These are phyloP conservation scores for Calonectria naviculata DNA, from an alignment of 2,329 filamentous ascomycete genomes.

Conservation along the genomic window DNA sequence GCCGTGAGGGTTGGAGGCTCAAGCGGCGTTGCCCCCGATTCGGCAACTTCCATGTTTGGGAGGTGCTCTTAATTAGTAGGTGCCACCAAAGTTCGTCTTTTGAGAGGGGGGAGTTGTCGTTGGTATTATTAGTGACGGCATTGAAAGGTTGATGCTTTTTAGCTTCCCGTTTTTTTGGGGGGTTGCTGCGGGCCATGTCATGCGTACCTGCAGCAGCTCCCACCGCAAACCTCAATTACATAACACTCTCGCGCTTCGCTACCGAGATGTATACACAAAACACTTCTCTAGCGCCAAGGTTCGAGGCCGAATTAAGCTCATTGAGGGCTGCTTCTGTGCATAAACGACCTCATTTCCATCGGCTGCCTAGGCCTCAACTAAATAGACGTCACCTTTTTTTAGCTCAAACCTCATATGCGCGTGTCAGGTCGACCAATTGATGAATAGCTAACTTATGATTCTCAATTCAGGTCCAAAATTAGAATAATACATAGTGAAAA, in stretches of 20 bases:
- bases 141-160: neutral
- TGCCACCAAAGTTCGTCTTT: neutral
- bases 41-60: neutral
- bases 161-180: neutral
- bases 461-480: neutral
- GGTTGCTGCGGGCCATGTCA: neutral
- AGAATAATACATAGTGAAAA: no score
- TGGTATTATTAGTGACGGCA: neutral
- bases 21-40: conserved; percentile 57
- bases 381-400: neutral
- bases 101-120: neutral
- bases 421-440: no score
- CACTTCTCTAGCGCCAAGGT: neutral
- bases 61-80: neutral
- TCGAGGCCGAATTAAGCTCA: neutral
- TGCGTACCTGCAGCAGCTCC: neutral
- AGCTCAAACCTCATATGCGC: neutral
- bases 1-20: conserved; percentile 61
- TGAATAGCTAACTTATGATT: neutral
- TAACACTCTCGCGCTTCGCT: neutral
- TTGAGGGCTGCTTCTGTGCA: neutral
- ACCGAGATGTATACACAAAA: neutral
- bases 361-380: neutral
- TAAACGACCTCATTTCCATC: neutral
- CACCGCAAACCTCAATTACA: neutral